Evolutionary conservation across 2,329 filamentous ascomycete genomes (phyloP).

Genomic region (Ophiostoma ulmi): DNA sequence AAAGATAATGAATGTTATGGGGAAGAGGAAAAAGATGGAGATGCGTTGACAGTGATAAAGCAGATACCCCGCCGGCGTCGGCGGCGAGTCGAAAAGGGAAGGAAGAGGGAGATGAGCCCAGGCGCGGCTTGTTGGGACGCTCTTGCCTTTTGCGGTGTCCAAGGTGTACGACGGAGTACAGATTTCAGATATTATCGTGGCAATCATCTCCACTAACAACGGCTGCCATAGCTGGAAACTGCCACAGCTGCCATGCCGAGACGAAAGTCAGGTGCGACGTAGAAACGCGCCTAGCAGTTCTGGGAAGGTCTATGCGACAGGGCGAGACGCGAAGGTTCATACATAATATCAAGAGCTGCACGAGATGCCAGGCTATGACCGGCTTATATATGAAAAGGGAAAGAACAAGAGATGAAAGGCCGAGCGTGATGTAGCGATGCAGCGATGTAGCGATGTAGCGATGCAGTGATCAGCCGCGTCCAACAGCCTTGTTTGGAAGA

Average conservation of each 20-base stretch:
- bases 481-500: not conserved
- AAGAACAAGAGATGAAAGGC: not conserved
- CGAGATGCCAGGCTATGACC: not conserved
- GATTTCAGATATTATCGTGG: not conserved
- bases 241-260: too few species aligned
- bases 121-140: not conserved
- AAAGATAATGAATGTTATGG: not conserved
- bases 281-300: not conserved
- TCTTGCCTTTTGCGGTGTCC: not conserved
- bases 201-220: not conserved
- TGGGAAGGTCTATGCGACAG: constrained; percentile 16
- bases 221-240: not conserved
- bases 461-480: not conserved
- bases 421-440: not conserved
- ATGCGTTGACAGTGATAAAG: not conserved
- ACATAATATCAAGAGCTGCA: not conserved
- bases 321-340: constrained; percentile 11
- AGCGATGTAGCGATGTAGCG: not conserved
- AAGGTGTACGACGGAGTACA: not conserved
- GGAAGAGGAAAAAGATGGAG: constrained; percentile 4
- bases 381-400: not conserved
- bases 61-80: not conserved
- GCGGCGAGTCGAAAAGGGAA: not conserved
- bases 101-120: not conserved
- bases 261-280: not conserved